Percentiles rank a stretch among this genome's conserved stretches.
These are phyloP conservation scores for Candida sp. DNA, from an alignment of 1,139 yeast species.

Conservation along the genomic window DNA sequence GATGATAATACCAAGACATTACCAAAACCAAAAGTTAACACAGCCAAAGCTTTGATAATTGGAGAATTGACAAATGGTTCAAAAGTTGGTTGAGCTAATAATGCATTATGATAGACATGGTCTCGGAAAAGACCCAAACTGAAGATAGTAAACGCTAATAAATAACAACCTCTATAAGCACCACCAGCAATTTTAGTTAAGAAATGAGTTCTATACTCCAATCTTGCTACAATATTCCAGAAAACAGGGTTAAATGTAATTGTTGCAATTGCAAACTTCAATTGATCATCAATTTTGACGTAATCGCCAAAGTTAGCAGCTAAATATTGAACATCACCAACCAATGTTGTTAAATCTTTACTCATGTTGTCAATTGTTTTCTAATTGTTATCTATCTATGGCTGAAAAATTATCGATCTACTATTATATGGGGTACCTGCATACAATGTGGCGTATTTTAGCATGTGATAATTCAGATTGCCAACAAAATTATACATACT, in stretches of 20 bases:
- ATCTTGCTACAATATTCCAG: constrained; percentile 91
- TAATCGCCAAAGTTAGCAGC: constrained; percentile 17
- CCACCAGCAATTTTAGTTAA: constrained; percentile 73
- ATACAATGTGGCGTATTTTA: background rate
- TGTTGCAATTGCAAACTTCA: constrained; percentile 44
- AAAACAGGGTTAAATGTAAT: constrained; percentile 91
- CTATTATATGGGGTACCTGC: background rate
- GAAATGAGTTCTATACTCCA: constrained; percentile 73
- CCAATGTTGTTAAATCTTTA: background rate
- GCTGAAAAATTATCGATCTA: background rate
- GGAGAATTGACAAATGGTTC: constrained; percentile 42
- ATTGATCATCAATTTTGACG: constrained; percentile 18
- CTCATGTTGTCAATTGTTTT: background rate
- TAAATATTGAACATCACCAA: constrained; percentile 14
- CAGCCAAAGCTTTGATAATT: constrained; percentile 31
- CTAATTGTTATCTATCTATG: background rate
- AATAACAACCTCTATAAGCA: constrained; percentile 73
- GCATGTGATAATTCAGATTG: too few relatives aligned
- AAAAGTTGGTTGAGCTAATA: constrained; percentile 48
- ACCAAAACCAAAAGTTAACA: constrained; percentile 55
- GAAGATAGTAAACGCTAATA: constrained; percentile 79
- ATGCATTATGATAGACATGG: constrained; percentile 64
- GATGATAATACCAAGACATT: constrained; percentile 77
- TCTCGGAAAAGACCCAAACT: constrained; percentile 82
- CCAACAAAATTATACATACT: too few relatives aligned